These are phyloP conservation scores for Malassezia pachydermatis DNA, from an alignment of 1,284 basidiomycete genomes.

Conservation along the genomic window DNA sequence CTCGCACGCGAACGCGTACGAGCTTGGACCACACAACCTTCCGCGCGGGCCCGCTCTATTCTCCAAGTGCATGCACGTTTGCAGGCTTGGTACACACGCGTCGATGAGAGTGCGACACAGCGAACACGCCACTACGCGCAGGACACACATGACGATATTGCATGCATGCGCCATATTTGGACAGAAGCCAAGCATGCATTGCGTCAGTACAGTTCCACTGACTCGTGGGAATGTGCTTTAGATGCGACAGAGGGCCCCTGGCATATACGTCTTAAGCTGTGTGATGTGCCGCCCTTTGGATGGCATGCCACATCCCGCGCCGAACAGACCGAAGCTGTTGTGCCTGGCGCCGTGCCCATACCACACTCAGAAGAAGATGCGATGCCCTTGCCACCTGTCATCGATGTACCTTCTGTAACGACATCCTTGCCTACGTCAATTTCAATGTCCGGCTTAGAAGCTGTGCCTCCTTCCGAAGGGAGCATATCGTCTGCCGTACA, in stretches of 20 bases:
- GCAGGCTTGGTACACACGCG: constrained; percentile 28
- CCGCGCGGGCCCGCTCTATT: not conserved
- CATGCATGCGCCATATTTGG: constrained; percentile 4
- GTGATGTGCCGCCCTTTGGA: constrained; percentile 19
- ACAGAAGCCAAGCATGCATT: not conserved
- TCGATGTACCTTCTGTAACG: constrained; percentile 2
- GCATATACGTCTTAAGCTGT: constrained; percentile 37
- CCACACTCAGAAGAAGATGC: constrained; percentile 3
- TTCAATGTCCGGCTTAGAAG: not conserved
- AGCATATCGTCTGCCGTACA: too few species aligned
- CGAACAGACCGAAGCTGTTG: too few species aligned
- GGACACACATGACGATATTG: constrained; percentile 28
- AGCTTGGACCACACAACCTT: not conserved
- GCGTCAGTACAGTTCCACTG: not conserved
- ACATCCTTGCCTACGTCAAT: too few species aligned
- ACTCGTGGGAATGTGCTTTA: constrained; percentile 27
- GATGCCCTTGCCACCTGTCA: not conserved
- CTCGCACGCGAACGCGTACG: constrained; percentile 26
- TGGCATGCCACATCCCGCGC: not conserved
- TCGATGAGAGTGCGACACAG: constrained; percentile 24
- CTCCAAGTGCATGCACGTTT: constrained; percentile 26
- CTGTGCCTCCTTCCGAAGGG: not conserved
- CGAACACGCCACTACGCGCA: constrained; percentile 25
- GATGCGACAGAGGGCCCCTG: constrained; percentile 45
- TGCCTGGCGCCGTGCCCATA: not conserved